Evolutionary conservation across 768 basidiomycete genomes (phyloP).

Genomic region (Mycena indigotica): DNA sequence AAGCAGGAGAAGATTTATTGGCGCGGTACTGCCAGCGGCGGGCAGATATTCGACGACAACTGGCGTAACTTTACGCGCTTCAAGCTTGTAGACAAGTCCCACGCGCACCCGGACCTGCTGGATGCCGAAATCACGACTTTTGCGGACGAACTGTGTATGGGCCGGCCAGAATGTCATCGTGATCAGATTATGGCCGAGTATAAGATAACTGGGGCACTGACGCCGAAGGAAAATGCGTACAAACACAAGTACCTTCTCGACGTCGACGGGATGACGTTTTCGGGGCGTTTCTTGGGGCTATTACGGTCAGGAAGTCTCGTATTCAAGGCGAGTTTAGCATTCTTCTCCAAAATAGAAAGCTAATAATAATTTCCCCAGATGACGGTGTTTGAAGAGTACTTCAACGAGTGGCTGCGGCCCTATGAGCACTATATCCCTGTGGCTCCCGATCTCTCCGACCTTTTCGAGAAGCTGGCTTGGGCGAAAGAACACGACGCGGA

Average conservation of each 20-base stretch:
- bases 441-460: constrained; percentile 12
- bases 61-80: constrained; percentile 17
- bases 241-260: constrained; percentile 15
- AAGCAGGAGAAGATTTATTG: constrained; percentile 9
- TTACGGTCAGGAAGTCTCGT: constrained; percentile 9
- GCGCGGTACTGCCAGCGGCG: constrained; percentile 13
- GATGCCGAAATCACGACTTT: constrained; percentile 8
- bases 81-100: constrained; percentile 6
- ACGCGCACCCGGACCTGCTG: constrained; percentile 4
- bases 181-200: constrained; percentile 10
- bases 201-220: background rate
- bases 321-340: constrained; percentile 9
- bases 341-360: background rate
- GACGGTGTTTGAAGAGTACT: constrained; percentile 12
- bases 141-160: constrained; percentile 10
- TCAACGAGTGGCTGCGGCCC: constrained; percentile 9
- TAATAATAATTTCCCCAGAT: background rate
- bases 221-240: constrained; percentile 13
- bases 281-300: constrained; percentile 13
- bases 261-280: constrained; percentile 12
- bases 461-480: constrained; percentile 15
- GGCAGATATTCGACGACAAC: constrained; percentile 11
- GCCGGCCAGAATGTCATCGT: constrained; percentile 3
- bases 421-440: constrained; percentile 16
- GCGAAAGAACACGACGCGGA: constrained; percentile 10